Evolutionary conservation across 148 eudicot species (phyloP).

Genomic region (Diospyros lotus): DNA sequence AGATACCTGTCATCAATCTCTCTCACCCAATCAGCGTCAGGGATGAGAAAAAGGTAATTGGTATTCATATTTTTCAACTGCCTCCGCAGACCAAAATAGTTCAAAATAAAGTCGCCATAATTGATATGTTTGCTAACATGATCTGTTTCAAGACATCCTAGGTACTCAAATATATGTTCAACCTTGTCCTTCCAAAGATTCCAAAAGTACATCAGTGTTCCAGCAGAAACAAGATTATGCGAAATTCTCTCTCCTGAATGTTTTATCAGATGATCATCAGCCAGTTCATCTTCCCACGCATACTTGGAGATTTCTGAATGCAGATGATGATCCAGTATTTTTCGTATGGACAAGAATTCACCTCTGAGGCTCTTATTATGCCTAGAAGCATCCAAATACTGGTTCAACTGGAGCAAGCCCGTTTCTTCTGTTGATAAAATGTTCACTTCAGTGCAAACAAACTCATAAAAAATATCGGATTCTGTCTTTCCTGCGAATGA

Average conservation of each 20-base stretch:
- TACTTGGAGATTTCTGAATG: constrained; percentile 25
- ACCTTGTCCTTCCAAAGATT: constrained; percentile 34
- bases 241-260: constrained; percentile 26
- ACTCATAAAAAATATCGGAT: constrained; percentile 28
- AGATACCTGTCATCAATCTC: constrained; percentile 26
- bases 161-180: constrained; percentile 23
- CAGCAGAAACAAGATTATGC: constrained; percentile 27
- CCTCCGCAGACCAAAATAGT: constrained; percentile 52
- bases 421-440: constrained; percentile 34
- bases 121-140: constrained; percentile 12
- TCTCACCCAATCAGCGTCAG: constrained; percentile 57
- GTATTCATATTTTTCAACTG: constrained; percentile 5
- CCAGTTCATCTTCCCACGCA: constrained; percentile 25
- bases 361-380: constrained; percentile 29
- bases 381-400: constrained; percentile 21
- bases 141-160: constrained; percentile 18
- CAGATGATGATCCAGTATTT: constrained; percentile 45
- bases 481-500: constrained; percentile 24
- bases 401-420: constrained; percentile 21
- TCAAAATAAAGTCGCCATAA: constrained; percentile 37
- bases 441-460: constrained; percentile 33
- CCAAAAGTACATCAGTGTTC: constrained; percentile 45
- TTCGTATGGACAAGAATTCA: constrained; percentile 34
- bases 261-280: constrained; percentile 6
- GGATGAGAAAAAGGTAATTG: constrained; percentile 29